Percentiles rank a stretch among this genome's conserved stretches.
These are phyloP conservation scores for Pythium phragmitis DNA, from an alignment of 352 stramenopile species.

Conservation along the genomic window DNA sequence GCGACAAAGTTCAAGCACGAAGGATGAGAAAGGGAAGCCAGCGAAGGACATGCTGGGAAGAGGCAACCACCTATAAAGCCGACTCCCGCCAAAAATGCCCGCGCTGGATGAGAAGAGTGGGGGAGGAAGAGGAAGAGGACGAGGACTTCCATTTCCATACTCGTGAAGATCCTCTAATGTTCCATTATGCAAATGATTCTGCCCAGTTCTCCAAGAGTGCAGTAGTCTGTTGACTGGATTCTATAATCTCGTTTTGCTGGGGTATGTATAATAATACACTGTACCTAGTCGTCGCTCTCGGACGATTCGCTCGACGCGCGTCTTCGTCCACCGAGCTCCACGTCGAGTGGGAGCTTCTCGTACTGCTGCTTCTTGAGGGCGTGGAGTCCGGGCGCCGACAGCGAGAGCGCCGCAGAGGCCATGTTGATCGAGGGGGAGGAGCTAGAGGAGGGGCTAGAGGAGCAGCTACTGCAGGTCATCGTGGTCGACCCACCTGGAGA, in stretches of 20 bases:
- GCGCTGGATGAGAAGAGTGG: background rate
- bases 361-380: constrained; percentile 59
- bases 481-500: background rate
- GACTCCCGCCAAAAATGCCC: constrained; percentile 20
- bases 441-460: constrained; percentile 22
- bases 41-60: background rate
- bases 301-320: constrained; percentile 7
- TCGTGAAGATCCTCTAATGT: too few species aligned
- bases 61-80: background rate
- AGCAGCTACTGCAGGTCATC: constrained; percentile 15
- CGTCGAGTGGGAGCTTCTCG: constrained; percentile 41
- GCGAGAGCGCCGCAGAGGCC: constrained; percentile 18
- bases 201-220: too few species aligned
- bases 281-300: constrained; percentile 9
- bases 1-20: constrained; percentile 17
- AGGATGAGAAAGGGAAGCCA: constrained; percentile 1
- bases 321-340: constrained; percentile 28
- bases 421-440: constrained; percentile 11
- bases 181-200: too few species aligned
- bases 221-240: too few species aligned
- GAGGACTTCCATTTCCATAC: background rate
- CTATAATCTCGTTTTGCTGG: too few species aligned
- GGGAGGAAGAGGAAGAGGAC: background rate
- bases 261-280: background rate
- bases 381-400: constrained; percentile 32